Evolutionary conservation across 2,329 filamentous ascomycete species (phyloP), one percentile per base, ranked within the genome.

Genomic region (Fusarium domesticum): DNA sequence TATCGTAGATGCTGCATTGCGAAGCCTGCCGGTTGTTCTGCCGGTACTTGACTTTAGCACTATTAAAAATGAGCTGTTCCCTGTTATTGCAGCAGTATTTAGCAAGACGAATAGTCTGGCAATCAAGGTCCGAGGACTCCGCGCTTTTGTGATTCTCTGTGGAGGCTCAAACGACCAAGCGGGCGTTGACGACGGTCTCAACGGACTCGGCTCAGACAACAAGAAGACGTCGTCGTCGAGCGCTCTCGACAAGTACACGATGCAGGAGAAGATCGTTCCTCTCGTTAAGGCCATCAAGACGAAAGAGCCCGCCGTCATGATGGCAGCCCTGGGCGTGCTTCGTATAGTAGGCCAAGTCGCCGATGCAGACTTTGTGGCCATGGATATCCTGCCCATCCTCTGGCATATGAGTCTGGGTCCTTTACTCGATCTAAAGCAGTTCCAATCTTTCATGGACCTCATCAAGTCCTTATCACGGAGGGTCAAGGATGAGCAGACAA

Each of bases 271-370:
- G 71, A 87, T 98, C 25, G 80, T 97, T 0, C 93, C 93, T 0
- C 71, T 97, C 5, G 76, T 98, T 48, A 90, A 88, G 61, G 90
- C 77, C 2, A 97, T 98, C 71, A 97, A 96, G 69, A 98, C 93
- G 0, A 97, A 96, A 64, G 93, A 98, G 65, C 93, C 93, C 0
- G 91, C 90, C 6, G 93, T 98, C 8, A 97, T 97, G 88, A 87
- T 97, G 75, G 91, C 92, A 6, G 86, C 90, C 1, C 74, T 97
- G 25, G 85, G 84, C 43, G 89, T 96, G 1, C 83, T 97, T 53
- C 81, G 80, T 38, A 86, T 96, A 37, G 85, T 98, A 19, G 90
- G 90, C 7, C 80, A 81, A 38, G 77, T 85, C 16, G 91, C 87
- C 5, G 93, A 97, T 62, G 80, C 85, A 2, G 93, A 96, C 35